Evolutionary conservation across 805 yeast genomes (phyloP), one percentile per base, ranked within the genome.

Genomic region (Candida sanyiensis): DNA sequence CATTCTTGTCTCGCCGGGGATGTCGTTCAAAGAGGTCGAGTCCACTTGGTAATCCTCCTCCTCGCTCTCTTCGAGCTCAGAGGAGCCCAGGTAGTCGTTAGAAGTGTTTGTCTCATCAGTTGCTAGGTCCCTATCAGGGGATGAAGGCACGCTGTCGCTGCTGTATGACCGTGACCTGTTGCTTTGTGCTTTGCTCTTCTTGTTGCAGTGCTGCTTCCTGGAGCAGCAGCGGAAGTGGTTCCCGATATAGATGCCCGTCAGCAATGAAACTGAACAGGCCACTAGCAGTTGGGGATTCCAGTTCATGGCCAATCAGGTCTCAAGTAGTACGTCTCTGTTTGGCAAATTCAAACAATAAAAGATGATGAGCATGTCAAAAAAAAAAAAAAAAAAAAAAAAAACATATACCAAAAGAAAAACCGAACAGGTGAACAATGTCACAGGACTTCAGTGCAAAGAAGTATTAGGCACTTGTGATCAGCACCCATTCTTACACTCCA

Each of bases 1-100:
- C 96, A 90, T 83, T 52, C 83, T 67, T 10, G 82, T 85, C 57
- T 83, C 93, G 1, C 93, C 94, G 1, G 83, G 83, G 3, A 83
- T 62, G 13, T 73, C 77, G 50, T 82, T 82, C 46, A 84, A 61
- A 2, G 73, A 61, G 0, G 66, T 60, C 0, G 87, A 79, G 47
- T 83, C 75, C 34, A 82, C 68, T 38, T 77, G 83, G 22, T 72
- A 57, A 20, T 72, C 79, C 35, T 69, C 75, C 17, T 75, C 80
- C 10, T 67, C 71, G 4, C 68, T 73, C 15, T 66, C 73, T 18
- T 63, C 68, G 4, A 59, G 59, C 16, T 66, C 72, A 4, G 63
- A 64, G 1, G 59, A 61, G 3, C 54, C 61, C 8, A 53, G 59
- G 6, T 53, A 58, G 4, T 52, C 57, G 19, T 51, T 53, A 2